These are phyloP conservation scores for Rhododendron williamsianum DNA, from an alignment of 148 eudicot genomes.

Conservation along the genomic window DNA sequence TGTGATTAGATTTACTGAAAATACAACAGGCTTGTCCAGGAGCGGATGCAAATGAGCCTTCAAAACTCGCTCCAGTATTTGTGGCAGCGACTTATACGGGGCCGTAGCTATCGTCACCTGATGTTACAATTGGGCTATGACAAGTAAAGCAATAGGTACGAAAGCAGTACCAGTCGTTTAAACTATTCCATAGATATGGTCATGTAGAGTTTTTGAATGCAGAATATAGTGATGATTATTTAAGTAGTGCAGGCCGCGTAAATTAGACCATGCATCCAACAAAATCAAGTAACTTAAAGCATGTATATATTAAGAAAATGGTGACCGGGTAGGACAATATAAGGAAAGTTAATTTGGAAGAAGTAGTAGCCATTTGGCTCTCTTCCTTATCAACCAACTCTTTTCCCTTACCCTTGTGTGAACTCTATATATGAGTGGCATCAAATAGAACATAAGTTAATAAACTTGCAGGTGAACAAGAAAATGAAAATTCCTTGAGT, in stretches of 20 bases:
- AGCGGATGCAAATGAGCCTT: conserved; percentile 50
- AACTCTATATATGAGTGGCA: background rate
- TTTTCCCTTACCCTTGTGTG: background rate
- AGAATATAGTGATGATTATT: background rate
- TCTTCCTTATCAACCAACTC: background rate
- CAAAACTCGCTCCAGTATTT: conserved; percentile 34
- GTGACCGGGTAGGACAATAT: background rate
- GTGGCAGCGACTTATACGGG: conserved; percentile 81
- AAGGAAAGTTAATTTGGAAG: background rate
- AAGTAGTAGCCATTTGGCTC: background rate
- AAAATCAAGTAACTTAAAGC: background rate
- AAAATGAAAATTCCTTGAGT: background rate
- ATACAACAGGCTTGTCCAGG: conserved; percentile 82
- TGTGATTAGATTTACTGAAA: conserved; percentile 18
- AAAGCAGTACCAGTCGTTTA: conserved; percentile 2
- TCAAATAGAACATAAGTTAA: background rate
- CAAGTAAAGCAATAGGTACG: conserved; percentile 37
- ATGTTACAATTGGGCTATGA: conserved; percentile 69
- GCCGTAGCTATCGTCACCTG: conserved; percentile 92
- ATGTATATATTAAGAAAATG: background rate
- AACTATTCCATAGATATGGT: background rate
- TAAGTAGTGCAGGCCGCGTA: background rate
- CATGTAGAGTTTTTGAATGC: background rate
- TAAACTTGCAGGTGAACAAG: background rate
- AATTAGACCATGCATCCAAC: background rate